These are phyloP conservation scores for Lactarius psammicola DNA, from an alignment of 768 basidiomycete genomes.

Conservation along the genomic window DNA sequence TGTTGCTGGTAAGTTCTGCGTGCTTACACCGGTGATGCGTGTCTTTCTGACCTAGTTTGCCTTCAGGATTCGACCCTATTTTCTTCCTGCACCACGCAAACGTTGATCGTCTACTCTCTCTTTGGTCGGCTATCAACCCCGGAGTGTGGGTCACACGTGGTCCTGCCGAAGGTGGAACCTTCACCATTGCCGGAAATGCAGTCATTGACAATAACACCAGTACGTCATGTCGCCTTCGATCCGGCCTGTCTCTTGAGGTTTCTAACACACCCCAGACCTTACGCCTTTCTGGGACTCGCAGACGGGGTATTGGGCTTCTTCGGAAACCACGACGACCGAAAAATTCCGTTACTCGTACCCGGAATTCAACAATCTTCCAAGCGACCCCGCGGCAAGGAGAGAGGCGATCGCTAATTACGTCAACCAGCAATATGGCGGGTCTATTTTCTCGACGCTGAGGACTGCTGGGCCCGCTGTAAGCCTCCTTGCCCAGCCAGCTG, in stretches of 20 bases:
- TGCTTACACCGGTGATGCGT: conserved; percentile 39
- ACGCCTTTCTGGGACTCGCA: conserved; percentile 48
- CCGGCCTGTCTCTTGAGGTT: background rate
- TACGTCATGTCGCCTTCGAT: conserved; percentile 2
- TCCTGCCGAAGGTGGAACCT: conserved; percentile 26
- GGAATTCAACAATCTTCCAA: conserved; percentile 45
- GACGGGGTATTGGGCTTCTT: conserved; percentile 42
- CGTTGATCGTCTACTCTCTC: conserved; percentile 51
- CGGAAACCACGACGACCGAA: conserved; percentile 33
- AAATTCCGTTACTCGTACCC: conserved; percentile 50
- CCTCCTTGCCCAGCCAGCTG: conserved; percentile 20
- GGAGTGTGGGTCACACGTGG: conserved; percentile 39
- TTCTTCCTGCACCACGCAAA: conserved; percentile 56
- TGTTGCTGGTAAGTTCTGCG: conserved; percentile 40
- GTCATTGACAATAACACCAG: conserved; percentile 15
- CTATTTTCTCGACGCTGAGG: background rate
- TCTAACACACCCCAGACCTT: conserved; percentile 36
- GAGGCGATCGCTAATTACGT: conserved; percentile 38
- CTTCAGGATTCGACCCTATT: conserved; percentile 49
- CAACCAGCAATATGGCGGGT: conserved; percentile 39
- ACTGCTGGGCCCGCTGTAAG: conserved; percentile 7
- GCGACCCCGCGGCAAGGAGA: conserved; percentile 33
- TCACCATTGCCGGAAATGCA: conserved; percentile 15
- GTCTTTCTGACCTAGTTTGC: conserved; percentile 31
- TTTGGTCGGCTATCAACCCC: conserved; percentile 50